Conservation (phyloP, 345 rosid species). For the Citrus glauca region DNA sequence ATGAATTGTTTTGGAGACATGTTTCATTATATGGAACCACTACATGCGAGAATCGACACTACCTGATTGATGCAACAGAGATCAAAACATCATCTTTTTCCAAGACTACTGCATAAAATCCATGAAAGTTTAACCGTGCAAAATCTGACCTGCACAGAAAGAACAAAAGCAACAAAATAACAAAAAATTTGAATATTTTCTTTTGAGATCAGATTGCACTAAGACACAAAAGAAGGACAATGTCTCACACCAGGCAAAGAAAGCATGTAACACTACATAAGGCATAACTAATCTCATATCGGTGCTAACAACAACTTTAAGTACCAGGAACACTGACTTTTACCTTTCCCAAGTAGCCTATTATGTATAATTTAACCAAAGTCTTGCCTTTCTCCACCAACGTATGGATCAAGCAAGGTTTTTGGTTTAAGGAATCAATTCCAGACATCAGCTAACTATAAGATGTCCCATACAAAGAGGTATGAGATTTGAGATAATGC, state of each 20-base stretch:
- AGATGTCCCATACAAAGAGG: background rate
- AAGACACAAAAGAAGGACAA: background rate
- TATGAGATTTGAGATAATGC: background rate
- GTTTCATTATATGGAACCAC: background rate
- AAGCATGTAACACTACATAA: background rate
- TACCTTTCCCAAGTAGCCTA: background rate
- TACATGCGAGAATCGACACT: constrained; percentile 5
- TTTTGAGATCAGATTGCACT: background rate
- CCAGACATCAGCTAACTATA: background rate
- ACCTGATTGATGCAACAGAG: constrained; percentile 95
- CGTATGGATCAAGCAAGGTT: background rate
- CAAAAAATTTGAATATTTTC: background rate
- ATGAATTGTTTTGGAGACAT: background rate
- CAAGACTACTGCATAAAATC: constrained; percentile 82
- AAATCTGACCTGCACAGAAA: constrained; percentile 64
- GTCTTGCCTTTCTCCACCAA: background rate
- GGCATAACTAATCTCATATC: background rate
- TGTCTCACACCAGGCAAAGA: background rate
- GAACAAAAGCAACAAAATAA: constrained; percentile 3
- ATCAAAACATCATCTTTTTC: constrained; percentile 82
- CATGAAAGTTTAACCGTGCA: constrained; percentile 73
- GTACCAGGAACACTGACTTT: background rate
- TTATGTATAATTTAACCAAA: background rate
- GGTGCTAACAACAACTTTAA: background rate
- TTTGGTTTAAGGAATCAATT: background rate